phyloP scores from a whole-genome alignment of 2,329 filamentous ascomycete genomes.

The Scytalidium sp. region DNA sequence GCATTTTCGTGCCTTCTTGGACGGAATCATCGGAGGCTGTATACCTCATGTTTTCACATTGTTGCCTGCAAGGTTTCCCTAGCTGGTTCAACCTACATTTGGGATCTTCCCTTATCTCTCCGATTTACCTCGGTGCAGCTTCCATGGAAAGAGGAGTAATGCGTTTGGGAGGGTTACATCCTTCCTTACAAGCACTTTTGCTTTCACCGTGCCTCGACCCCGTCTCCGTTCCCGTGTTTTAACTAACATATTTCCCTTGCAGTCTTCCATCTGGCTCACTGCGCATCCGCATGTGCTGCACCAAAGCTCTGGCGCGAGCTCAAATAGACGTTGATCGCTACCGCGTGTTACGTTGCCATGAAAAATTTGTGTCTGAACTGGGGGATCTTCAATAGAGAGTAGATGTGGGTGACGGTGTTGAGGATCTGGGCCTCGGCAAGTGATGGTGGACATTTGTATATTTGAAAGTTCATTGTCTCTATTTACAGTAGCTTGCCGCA shows the following conservation, averaged over 20 bases:
- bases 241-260: slow-evolving; percentile 12
- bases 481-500: neutral
- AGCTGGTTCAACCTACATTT: no score
- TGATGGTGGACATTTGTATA: neutral
- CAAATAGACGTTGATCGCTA: slow-evolving; percentile 60
- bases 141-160: no score
- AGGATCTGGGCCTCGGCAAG: neutral
- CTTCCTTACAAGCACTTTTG: neutral
- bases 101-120: no score
- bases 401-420: neutral
- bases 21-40: no score
- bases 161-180: no score
- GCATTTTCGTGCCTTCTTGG: no score
- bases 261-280: slow-evolving; percentile 99
- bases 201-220: neutral
- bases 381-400: no score
- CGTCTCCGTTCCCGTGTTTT: neutral
- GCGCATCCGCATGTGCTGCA: slow-evolving; percentile 86
- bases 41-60: no score
- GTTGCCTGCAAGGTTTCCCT: no score
- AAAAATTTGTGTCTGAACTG: neutral
- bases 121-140: no score
- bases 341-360: neutral
- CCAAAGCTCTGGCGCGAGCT: slow-evolving; percentile 93
- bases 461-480: neutral